Conservation (phyloP, 345 rosid species). For the Geranium rotundifolium region DNA sequence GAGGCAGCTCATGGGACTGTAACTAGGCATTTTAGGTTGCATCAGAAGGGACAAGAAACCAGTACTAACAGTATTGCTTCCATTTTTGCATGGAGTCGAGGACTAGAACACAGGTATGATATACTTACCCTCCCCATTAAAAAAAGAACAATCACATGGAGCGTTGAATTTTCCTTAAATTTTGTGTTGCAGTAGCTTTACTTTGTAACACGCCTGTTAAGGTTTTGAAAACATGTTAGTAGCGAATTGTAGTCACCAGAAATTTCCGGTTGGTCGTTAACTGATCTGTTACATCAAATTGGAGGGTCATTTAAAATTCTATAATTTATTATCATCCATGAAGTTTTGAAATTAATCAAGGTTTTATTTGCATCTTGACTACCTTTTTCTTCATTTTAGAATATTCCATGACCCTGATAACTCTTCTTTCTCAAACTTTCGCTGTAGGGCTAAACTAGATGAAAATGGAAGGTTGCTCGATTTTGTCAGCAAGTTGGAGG, state of each 20-base stretch:
- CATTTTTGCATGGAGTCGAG: slow-evolving; percentile 94
- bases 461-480: slow-evolving; percentile 54
- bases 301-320: background rate
- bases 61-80: slow-evolving; percentile 97
- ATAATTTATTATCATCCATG: background rate
- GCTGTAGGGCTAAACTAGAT: slow-evolving; percentile 78
- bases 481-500: slow-evolving; percentile 77
- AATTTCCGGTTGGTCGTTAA: background rate
- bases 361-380: background rate
- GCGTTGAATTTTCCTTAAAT: background rate
- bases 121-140: slow-evolving; percentile 1
- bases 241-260: background rate
- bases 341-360: background rate
- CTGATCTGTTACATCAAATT: background rate
- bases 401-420: background rate
- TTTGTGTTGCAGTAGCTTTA: background rate
- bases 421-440: slow-evolving; percentile 1
- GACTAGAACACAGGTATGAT: slow-evolving; percentile 75
- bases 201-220: background rate
- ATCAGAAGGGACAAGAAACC: slow-evolving; percentile 94
- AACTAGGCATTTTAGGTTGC: slow-evolving; percentile 80
- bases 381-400: background rate
- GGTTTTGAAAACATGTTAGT: background rate
- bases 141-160: background rate
- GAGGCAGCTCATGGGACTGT: slow-evolving; percentile 99